A percentile compares a stretch with the other conserved stretches of the same genome.
Conservation (phyloP, 2,329 filamentous ascomycete species). For the Magnaporthiopsis poae region DNA sequence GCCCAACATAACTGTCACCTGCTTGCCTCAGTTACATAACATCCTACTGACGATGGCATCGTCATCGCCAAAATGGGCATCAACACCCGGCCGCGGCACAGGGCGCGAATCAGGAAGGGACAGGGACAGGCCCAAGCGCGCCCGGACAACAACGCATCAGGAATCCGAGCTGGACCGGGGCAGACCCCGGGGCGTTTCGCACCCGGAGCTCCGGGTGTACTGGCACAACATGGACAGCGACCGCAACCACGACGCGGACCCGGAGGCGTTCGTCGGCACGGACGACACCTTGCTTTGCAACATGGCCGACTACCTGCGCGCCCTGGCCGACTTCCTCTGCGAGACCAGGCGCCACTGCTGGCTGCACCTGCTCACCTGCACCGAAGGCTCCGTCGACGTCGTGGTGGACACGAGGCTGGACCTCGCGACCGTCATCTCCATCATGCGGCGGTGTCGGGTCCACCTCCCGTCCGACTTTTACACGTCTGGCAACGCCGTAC, state of each 20-base stretch:
- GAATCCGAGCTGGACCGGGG: too few species aligned
- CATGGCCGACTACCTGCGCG: neutral
- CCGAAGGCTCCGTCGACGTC: neutral
- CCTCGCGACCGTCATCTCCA: neutral
- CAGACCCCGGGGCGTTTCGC: too few species aligned
- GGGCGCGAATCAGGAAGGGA: neutral
- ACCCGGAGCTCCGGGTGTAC: neutral
- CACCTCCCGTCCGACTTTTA: neutral
- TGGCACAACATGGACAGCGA: conserved; percentile 3
- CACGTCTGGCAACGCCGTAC: neutral
- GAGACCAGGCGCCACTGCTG: neutral
- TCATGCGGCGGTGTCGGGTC: neutral
- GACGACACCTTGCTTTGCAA: neutral
- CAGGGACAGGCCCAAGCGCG: neutral
- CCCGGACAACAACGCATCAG: too few species aligned
- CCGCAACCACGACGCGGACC: neutral
- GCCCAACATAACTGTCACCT: too few species aligned
- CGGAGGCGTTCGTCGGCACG: conserved; percentile 2
- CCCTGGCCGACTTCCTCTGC: conserved; percentile 1
- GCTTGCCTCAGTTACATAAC: neutral
- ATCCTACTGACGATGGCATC: neutral
- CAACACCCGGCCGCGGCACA: neutral
- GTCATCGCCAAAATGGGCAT: neutral
- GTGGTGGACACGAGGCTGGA: conserved; percentile 1
- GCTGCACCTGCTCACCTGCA: conserved; percentile 2